A percentile compares a stretch with the other conserved stretches of the same genome.
phyloP scores from a whole-genome alignment of 345 rosid species.

The Lepidium aucheri region DNA sequence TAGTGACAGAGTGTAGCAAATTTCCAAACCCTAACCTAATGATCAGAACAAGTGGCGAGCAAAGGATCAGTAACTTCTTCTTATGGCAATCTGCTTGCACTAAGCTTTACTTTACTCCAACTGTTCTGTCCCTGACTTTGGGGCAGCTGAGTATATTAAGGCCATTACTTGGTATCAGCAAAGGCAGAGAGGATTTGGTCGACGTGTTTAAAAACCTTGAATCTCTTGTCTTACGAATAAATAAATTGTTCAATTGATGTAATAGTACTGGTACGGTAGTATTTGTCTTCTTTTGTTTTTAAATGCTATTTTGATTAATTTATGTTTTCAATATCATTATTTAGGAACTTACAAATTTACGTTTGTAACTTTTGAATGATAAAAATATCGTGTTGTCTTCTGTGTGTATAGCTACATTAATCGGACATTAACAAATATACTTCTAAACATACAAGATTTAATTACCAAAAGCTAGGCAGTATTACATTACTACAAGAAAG shows the following conservation, averaged over 20 bases:
- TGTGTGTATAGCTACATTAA: too few relatives aligned
- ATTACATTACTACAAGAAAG: too few relatives aligned
- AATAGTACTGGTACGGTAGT: not conserved
- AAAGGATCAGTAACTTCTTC: slow-evolving; percentile 72
- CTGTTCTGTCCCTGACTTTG: slow-evolving; percentile 65
- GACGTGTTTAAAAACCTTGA: slow-evolving; percentile 11
- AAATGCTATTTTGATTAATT: too few relatives aligned
- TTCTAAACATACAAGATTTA: too few relatives aligned
- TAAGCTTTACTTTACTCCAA: slow-evolving; percentile 52
- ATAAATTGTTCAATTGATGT: not conserved
- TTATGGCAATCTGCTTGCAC: slow-evolving; percentile 77
- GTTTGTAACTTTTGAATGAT: too few relatives aligned
- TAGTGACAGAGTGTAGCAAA: slow-evolving; percentile 51
- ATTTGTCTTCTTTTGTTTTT: too few relatives aligned
- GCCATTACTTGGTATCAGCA: slow-evolving; percentile 46
- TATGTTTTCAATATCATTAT: too few relatives aligned
- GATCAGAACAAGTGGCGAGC: slow-evolving; percentile 60
- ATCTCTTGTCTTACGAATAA: not conserved
- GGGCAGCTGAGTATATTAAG: slow-evolving; percentile 40
- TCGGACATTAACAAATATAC: too few relatives aligned
- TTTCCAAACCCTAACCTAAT: slow-evolving; percentile 62
- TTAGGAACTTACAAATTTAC: too few relatives aligned
- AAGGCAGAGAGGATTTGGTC: slow-evolving; percentile 25
- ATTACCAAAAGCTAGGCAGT: too few relatives aligned
- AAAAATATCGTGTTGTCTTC: too few relatives aligned